These are phyloP conservation scores for Tremella mesenterica DNA, from an alignment of 768 basidiomycete species.

Conservation along the genomic window DNA sequence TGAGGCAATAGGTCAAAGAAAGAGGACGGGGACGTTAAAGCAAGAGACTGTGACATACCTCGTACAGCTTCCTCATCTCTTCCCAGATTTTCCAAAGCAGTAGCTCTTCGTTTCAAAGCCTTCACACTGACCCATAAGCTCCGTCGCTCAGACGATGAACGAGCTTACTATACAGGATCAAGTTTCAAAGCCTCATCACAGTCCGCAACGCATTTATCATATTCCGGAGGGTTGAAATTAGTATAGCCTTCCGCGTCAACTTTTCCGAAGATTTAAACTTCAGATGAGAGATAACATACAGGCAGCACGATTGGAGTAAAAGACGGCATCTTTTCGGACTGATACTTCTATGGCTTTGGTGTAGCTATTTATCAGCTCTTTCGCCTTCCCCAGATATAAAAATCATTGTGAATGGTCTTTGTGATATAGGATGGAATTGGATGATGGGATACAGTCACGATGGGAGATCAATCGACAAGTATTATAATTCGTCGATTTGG, in stretches of 20 bases:
- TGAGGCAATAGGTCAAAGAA: too few relatives aligned
- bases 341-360: constrained; percentile 49
- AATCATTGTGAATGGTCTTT: background rate
- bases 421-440: background rate
- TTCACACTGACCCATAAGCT: constrained; percentile 50
- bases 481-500: too few relatives aligned
- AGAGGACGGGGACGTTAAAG: too few relatives aligned
- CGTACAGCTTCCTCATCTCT: constrained; percentile 67
- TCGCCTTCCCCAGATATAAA: too few relatives aligned
- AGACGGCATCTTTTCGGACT: constrained; percentile 68
- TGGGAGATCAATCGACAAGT: background rate
- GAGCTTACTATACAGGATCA: constrained; percentile 58
- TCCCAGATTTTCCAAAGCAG: constrained; percentile 68
- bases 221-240: constrained; percentile 76
- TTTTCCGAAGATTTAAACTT: background rate
- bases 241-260: constrained; percentile 59
- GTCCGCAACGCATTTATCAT: constrained; percentile 73
- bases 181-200: constrained; percentile 80
- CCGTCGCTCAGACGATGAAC: background rate
- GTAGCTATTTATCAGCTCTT: constrained; percentile 41
- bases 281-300: constrained; percentile 52
- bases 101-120: constrained; percentile 72
- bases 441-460: background rate
- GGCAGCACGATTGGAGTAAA: constrained; percentile 93
- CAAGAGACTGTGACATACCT: constrained; percentile 52